Conservation (phyloP, 2,329 filamentous ascomycete genomes). For the Apiospora malaysiana region DNA sequence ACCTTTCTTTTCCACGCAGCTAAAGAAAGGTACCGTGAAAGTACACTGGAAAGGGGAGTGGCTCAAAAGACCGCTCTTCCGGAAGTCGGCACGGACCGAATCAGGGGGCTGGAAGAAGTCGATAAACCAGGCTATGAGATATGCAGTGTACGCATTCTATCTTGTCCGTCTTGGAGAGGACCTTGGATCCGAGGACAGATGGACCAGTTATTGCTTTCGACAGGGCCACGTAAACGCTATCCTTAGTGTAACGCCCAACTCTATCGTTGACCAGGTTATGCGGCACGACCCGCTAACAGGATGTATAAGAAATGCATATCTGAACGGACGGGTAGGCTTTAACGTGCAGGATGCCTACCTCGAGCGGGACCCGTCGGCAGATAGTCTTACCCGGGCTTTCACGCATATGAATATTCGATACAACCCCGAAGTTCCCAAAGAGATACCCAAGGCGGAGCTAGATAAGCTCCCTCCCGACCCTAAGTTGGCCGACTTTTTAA, state of each 20-base stretch:
- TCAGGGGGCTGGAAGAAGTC: background rate
- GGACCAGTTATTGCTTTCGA: background rate
- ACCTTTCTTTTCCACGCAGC: background rate
- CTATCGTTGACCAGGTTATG: conserved; percentile 1
- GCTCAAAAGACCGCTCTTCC: background rate
- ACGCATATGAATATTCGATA: background rate
- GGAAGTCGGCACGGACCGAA: background rate
- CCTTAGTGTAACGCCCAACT: background rate
- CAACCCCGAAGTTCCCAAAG: background rate
- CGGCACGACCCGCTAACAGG: background rate
- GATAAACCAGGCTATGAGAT: background rate
- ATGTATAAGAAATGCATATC: background rate
- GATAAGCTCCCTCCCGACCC: background rate
- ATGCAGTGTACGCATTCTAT: conserved; percentile 1
- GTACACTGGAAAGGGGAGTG: background rate
- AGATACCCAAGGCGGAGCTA: background rate
- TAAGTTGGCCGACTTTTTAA: background rate
- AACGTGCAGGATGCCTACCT: conserved; percentile 3
- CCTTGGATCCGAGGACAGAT: background rate
- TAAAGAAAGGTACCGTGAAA: background rate
- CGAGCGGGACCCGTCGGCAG: background rate
- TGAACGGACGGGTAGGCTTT: background rate
- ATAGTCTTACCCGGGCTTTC: background rate
- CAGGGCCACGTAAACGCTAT: conserved; percentile 2
- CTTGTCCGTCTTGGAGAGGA: background rate